Conservation (phyloP, 1,139 yeast genomes). For the Candida sp. region DNA sequence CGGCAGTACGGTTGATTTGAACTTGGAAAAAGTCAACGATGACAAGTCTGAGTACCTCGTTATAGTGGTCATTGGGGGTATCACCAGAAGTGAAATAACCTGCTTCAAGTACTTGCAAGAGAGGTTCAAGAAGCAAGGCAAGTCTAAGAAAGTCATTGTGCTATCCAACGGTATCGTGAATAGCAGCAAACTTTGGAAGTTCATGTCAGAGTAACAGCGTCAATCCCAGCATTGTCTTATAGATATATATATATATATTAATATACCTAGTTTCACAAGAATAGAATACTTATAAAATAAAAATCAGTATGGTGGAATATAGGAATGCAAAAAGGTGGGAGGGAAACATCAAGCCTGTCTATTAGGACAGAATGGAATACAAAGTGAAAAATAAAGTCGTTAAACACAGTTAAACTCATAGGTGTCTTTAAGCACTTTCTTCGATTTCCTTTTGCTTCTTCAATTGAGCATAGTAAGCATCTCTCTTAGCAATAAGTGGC, state of each 20-base stretch:
- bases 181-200: constrained; percentile 36
- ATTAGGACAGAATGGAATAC: background rate
- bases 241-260: constrained; percentile 3
- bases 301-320: background rate
- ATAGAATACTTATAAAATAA: constrained; percentile 1
- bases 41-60: constrained; percentile 46
- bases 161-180: constrained; percentile 63
- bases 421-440: constrained; percentile 33
- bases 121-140: constrained; percentile 31
- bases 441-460: constrained; percentile 77
- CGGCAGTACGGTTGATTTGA: constrained; percentile 40
- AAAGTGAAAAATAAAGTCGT: background rate
- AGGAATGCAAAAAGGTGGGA: background rate
- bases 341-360: background rate
- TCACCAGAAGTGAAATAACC: constrained; percentile 79
- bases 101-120: constrained; percentile 62
- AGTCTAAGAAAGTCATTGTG: constrained; percentile 49
- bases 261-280: background rate
- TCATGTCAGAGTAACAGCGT: constrained; percentile 5
- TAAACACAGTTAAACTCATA: background rate
- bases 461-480: constrained; percentile 79
- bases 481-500: constrained; percentile 74
- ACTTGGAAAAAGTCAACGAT: constrained; percentile 36
- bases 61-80: constrained; percentile 68
- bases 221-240: background rate